Base-by-base conservation (phyloP, 352 stramenopile genomes). In the Peronosclerospora sorghi region DNA sequence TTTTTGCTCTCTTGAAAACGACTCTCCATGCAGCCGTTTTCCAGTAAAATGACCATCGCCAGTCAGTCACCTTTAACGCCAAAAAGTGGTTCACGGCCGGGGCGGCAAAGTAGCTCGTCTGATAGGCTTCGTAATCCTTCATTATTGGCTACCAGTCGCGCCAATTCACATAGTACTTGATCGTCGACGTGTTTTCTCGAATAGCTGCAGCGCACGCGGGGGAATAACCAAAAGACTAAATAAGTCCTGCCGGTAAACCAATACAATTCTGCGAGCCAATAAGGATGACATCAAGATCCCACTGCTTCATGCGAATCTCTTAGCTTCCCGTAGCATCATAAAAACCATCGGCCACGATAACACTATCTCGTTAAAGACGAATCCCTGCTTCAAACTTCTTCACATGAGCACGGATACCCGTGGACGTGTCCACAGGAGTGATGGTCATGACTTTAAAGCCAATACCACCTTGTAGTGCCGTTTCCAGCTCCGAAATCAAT, bases 31-130 rank as follows among this genome's bases (percentile, higher is more conserved):
- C 75, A 73, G 9, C 73, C 75, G 42, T 82, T 80, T 34, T 80
- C 74, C 6, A 87, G 48, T 48, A 86, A 21, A 26, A 86, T 84
- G 35, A 75, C 71, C 26, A 86, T 28, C n/a, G n/a, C n/a, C n/a
- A 3, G 62, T 72, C 45, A 54, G n/a, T n/a, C n/a, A n/a, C 73
- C 41, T 86, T 83, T 14, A 86, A 43, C 14, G 74, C n/a, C 74
- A 30, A 84, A 84, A 86, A 40, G 53, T 86, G 74, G 55, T 86
- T 86, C 43, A 86, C 74, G 1, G 74, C 63, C n/a, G 74, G 74
- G 12, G 74, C 84, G 1, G 74, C 74, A 35, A 86, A 86, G 59
- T 86, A 86, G 35, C 65, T 81, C 35, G 74, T 67, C 52, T 75
- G 68, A 18, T 72, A 69, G 5, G 72, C 71, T 46, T 86, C 74